Evolutionary conservation across 2,329 filamentous ascomycete species (phyloP).

Genomic region (Hymenoscyphus infarciens): DNA sequence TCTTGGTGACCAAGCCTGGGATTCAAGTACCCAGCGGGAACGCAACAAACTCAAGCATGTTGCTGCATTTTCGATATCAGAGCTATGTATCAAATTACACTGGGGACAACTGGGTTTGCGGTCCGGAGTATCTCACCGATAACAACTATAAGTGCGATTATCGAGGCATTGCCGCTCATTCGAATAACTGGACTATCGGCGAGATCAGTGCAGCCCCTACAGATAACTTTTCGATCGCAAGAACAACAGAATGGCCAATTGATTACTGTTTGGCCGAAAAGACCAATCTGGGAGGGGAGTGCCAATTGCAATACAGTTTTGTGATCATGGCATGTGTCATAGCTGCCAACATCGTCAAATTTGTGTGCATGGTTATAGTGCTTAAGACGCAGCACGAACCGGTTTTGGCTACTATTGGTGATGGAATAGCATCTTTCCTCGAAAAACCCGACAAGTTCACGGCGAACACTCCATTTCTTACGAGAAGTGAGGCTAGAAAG

Average conservation of each 20-base stretch:
- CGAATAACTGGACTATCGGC: constrained; percentile 22
- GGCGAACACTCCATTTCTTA: constrained; percentile 24
- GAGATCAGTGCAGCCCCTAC: background rate
- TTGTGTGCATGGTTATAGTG: constrained; percentile 18
- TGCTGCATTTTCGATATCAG: constrained; percentile 22
- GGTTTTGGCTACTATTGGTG: constrained; percentile 36
- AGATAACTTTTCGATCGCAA: constrained; percentile 4
- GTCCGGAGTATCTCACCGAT: constrained; percentile 16
- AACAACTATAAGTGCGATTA: constrained; percentile 24
- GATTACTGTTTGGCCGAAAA: constrained; percentile 25
- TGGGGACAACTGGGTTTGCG: constrained; percentile 27
- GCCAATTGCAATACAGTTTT: constrained; percentile 24
- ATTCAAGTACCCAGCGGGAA: background rate
- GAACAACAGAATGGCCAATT: constrained; percentile 18
- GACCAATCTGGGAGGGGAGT: constrained; percentile 17
- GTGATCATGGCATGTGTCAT: constrained; percentile 23
- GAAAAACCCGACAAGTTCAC: constrained; percentile 33
- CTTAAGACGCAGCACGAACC: constrained; percentile 15
- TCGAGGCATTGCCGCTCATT: constrained; percentile 17
- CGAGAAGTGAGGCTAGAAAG: constrained; percentile 22
- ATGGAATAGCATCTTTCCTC: constrained; percentile 39
- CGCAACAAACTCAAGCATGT: constrained; percentile 14
- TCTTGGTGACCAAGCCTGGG: constrained; percentile 21
- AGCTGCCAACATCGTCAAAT: constrained; percentile 19
- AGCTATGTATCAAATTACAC: constrained; percentile 23